These are phyloP conservation scores for Logfia minima DNA, from an alignment of 129 eudicot genomes.

Conservation along the genomic window DNA sequence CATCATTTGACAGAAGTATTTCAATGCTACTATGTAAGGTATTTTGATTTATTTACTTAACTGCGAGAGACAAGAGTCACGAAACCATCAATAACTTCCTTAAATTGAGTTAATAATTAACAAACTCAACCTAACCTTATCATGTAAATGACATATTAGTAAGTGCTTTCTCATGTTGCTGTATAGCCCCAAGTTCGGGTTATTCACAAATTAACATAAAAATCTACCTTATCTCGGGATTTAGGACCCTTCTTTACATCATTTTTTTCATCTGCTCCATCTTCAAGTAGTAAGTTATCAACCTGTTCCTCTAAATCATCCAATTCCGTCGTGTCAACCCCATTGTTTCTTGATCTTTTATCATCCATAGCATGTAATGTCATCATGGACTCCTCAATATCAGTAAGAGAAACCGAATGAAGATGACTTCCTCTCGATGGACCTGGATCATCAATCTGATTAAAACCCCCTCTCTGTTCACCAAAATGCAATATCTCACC, in stretches of 20 bases:
- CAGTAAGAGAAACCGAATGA: conserved; percentile 39
- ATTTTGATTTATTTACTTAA: neutral
- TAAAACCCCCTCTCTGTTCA: conserved; percentile 10
- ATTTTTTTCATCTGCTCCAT: conserved; percentile 47
- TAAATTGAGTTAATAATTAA: neutral
- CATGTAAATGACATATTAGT: too few relatives aligned
- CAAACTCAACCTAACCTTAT: neutral
- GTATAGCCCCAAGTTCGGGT: neutral
- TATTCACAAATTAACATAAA: neutral
- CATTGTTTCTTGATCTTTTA: conserved; percentile 14
- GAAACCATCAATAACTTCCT: neutral
- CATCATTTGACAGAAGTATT: too few relatives aligned
- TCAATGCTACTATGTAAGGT: neutral
- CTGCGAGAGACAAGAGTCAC: neutral
- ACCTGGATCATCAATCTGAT: conserved; percentile 50
- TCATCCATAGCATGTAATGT: conserved; percentile 38
- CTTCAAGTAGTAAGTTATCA: conserved; percentile 54
- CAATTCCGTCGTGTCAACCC: conserved; percentile 34
- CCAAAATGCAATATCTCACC: conserved; percentile 12
- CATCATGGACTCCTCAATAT: conserved; percentile 50
- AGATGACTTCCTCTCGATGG: conserved; percentile 43
- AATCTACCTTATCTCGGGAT: conserved; percentile 75
- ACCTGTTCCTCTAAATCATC: conserved; percentile 66
- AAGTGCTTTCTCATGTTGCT: neutral
- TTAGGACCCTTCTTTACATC: conserved; percentile 45